Conservation (phyloP, 2,329 filamentous ascomycete genomes). For the Polytolypa hystricis region DNA sequence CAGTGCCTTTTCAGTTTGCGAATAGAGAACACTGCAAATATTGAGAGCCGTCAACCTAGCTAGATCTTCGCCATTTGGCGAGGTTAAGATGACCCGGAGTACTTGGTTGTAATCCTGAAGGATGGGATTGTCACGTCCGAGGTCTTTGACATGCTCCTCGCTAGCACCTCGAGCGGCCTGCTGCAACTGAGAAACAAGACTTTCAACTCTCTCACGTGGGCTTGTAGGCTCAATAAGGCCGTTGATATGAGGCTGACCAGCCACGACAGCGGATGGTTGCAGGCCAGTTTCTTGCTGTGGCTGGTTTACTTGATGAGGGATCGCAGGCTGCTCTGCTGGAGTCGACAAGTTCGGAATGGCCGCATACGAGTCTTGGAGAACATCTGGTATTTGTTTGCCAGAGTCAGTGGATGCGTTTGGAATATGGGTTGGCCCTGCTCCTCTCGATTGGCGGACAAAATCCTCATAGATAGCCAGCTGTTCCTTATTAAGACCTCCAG, state of each 20-base stretch:
- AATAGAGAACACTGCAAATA: slow-evolving; percentile 46
- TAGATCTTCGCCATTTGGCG: slow-evolving; percentile 46
- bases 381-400: slow-evolving; percentile 50
- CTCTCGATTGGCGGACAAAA: slow-evolving; percentile 75
- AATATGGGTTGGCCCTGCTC: slow-evolving; percentile 42
- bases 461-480: slow-evolving; percentile 96
- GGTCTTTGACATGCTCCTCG: slow-evolving; percentile 48
- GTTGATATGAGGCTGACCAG: slow-evolving; percentile 43
- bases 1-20: slow-evolving; percentile 42
- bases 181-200: slow-evolving; percentile 46
- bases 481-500: slow-evolving; percentile 73
- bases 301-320: slow-evolving; percentile 48
- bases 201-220: slow-evolving; percentile 43
- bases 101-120: slow-evolving; percentile 49
- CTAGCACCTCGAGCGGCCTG: slow-evolving; percentile 44
- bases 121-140: slow-evolving; percentile 44
- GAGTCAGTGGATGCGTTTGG: slow-evolving; percentile 48
- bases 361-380: slow-evolving; percentile 51
- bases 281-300: slow-evolving; percentile 35
- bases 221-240: slow-evolving; percentile 48
- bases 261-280: slow-evolving; percentile 27
- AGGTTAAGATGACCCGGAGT: slow-evolving; percentile 41
- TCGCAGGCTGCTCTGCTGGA: slow-evolving; percentile 50
- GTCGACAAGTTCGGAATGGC: slow-evolving; percentile 51
- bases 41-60: slow-evolving; percentile 46